Evolutionary conservation across 1,284 basidiomycete genomes (phyloP), one percentile per base, ranked within the genome.

Genomic region (Ceratobasidium sp.): DNA sequence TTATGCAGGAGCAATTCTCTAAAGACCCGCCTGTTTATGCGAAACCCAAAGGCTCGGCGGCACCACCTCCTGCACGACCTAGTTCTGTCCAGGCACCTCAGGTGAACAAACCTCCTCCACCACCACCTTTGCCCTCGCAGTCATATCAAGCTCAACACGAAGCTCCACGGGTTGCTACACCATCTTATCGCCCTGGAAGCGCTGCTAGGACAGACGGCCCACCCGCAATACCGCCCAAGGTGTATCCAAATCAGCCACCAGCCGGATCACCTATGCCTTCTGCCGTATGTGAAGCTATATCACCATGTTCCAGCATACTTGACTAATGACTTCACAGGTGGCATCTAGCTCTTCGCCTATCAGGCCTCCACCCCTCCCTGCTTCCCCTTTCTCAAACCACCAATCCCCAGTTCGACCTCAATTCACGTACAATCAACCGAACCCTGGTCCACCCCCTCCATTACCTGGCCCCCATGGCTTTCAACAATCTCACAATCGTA

Each of bases 11-110:
- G 49, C 85, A 91, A 73, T 99, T 99, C 82, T 95, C 93, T 8
- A 84, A 85, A 30, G 87, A 90, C 73, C 96, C 97, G 52, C 96
- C 97, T 4, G 90, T 98, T 14, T 98, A 96, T 80, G 91, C 96
- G 47, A 96, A 92, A 82, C 92, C 95, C 1, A 78, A 55, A 62
- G 61, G n/a, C 49, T 76, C 79, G 64, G 77, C 77, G 35, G 78
- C 76, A 57, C 78, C 78, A 58, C 72, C 74, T 18, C 41, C 58
- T 32, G 30, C 43, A 52, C 32, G 47, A 44, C 21, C 61, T 41
- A 41, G 44, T 44, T 74, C 66, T 59, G 26, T 50, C 21, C 72
- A 73, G 73, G 43, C 74, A 35, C 79, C 79, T 52, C 80, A 81
- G 54, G 74, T 70, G 57, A 64, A 75, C n/a, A 71, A 74, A 50